A percentile compares a stretch with the other conserved stretches of the same genome.
These are phyloP conservation scores for Alternaria gaisen DNA, from an alignment of 2,329 filamentous ascomycete genomes.

Conservation along the genomic window DNA sequence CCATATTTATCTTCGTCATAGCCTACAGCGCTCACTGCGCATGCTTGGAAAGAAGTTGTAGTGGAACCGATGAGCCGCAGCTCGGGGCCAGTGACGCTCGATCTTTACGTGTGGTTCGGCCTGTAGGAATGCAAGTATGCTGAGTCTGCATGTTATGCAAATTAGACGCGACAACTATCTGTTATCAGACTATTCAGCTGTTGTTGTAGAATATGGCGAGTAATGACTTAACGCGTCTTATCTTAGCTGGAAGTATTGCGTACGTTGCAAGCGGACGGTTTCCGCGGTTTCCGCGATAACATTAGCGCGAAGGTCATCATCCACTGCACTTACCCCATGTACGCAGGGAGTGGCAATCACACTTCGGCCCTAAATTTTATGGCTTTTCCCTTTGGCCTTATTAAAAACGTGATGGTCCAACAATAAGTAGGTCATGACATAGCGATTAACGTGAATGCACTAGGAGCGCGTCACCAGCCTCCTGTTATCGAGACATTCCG, in stretches of 20 bases:
- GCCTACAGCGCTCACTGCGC: background rate
- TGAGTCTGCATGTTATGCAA: too few species aligned
- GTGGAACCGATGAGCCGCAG: background rate
- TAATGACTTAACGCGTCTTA: background rate
- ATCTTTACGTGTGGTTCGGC: background rate
- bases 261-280: too few species aligned
- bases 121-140: too few species aligned
- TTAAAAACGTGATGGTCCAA: too few species aligned
- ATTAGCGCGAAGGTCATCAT: background rate
- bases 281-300: conserved; percentile 1
- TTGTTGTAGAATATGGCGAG: background rate
- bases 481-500: too few species aligned
- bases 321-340: background rate
- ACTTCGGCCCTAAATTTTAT: background rate
- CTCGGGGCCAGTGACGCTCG: background rate
- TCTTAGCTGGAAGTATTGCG: background rate
- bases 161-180: too few species aligned
- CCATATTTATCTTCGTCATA: background rate
- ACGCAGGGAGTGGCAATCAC: background rate
- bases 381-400: too few species aligned
- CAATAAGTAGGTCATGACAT: background rate
- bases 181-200: too few species aligned
- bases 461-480: background rate
- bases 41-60: background rate
- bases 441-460: background rate